A percentile compares a stretch with the other conserved stretches of the same genome.
Conservation (phyloP, 208 protist genomes). For the Herpetomonas samuelpessoai region DNA sequence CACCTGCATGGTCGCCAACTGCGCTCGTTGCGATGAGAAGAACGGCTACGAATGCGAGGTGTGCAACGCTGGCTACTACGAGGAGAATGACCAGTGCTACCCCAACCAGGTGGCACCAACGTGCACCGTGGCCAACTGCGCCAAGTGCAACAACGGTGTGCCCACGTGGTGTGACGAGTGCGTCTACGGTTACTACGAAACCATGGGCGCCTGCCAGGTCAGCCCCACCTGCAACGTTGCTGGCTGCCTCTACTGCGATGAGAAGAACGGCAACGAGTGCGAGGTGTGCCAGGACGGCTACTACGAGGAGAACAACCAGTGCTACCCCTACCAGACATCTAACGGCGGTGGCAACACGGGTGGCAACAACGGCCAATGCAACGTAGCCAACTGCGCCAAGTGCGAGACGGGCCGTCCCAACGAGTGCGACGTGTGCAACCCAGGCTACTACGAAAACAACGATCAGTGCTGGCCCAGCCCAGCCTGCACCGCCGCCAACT, state of each 20-base stretch:
- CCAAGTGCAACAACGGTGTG: background rate
- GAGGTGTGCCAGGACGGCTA: background rate
- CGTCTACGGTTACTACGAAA: background rate
- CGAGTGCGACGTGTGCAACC: background rate
- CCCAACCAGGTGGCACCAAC: too few species aligned
- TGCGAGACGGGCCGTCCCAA: background rate
- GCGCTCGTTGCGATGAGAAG: too few species aligned
- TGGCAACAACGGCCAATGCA: background rate
- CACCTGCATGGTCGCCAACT: too few species aligned
- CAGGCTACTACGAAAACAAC: background rate
- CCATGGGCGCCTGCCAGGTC: background rate
- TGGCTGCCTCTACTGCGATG: background rate
- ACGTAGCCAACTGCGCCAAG: background rate
- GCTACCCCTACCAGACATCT: too few species aligned
- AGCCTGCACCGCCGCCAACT: background rate
- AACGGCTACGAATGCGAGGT: too few species aligned
- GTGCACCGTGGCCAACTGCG: background rate
- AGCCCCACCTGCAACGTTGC: background rate
- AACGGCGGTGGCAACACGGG: too few species aligned
- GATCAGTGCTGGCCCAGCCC: background rate
- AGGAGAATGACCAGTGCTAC: too few species aligned
- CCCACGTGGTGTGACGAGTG: background rate
- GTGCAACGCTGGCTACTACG: too few species aligned
- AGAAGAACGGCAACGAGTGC: background rate
- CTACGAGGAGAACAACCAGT: background rate